phyloP scores from a whole-genome alignment of 768 basidiomycete genomes.

The Lactifluus echinatus region DNA sequence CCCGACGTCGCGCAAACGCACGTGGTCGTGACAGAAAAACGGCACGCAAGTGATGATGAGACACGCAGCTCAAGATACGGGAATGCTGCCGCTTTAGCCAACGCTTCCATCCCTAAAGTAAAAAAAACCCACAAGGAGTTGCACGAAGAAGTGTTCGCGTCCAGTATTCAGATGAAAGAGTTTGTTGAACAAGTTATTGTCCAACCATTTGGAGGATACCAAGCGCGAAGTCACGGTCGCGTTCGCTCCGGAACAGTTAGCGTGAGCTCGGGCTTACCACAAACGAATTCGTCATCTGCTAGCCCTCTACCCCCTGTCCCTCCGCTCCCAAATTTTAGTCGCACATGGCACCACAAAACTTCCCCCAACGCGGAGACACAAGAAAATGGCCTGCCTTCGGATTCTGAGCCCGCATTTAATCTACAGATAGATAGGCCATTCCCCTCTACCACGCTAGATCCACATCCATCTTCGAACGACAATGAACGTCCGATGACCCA shows the following conservation, averaged over 20 bases:
- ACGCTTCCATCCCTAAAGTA: neutral
- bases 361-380: neutral
- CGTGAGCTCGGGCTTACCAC: slow-evolving; percentile 16
- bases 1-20: slow-evolving; percentile 6
- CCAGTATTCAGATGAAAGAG: neutral
- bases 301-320: slow-evolving; percentile 20
- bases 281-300: neutral
- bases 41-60: neutral
- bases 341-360: neutral
- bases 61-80: neutral
- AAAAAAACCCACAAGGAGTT: slow-evolving; percentile 2
- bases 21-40: neutral
- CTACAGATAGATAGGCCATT: neutral
- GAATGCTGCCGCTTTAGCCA: neutral
- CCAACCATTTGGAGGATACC: neutral
- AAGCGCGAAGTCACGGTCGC: slow-evolving; percentile 14
- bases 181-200: neutral
- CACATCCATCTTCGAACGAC: neutral
- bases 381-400: neutral
- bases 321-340: slow-evolving; percentile 8
- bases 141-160: slow-evolving; percentile 4
- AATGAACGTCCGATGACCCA: neutral
- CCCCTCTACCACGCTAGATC: neutral
- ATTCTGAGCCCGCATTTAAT: no score
- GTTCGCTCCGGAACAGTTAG: slow-evolving; percentile 20